Base-by-base conservation (phyloP, 2,329 filamentous ascomycete genomes). In the Pyrenophora graminea region DNA sequence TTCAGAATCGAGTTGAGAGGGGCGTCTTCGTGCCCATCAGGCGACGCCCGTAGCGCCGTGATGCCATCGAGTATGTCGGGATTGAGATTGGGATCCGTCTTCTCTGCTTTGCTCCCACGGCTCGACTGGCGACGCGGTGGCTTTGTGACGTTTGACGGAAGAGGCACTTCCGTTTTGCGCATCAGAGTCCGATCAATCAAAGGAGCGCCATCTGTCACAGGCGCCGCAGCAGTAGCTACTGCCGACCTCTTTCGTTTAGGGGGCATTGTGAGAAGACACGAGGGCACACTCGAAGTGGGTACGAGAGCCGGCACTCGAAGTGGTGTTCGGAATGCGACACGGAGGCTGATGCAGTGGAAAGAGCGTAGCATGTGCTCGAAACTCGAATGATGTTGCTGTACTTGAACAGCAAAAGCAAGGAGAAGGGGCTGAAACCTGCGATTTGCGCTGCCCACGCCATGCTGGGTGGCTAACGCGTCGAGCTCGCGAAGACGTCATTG, bases 31-130 rank as follows among this genome's bases (percentile, higher is more conserved):
- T 66, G 72, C 53, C 69, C 68, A 52, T 79, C 76, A 13, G 76
- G 76, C 42, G 76, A 79, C 33, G 76, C 75, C 36, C 75, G 68
- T 34, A 73, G 59, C 10, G 77, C 75, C 51, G 70, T 65, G 4
- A 73, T 66, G 4, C 73, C 75, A 53, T 79, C 76, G 8, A 78
- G 47, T 15, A 79, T 64, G 13, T 78, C 74, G 31, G 63, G 61
- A 46, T 76, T 78, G 45, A 55, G 39, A 33, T 71, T 61, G 40
- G 72, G 71, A 56, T 74, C 69, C 8, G 57, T 66, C 23, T 50
- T 48, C n/a, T 61, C 57, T 33, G 56, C 39, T 38, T 58, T 49
- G 25, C 39, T 53, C 51, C 53, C 60, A 60, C 67, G 66, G 21
- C 62, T 59, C 12, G 66, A 58, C 54, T 67, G 66, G 45, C 66